A percentile compares a stretch with the other conserved stretches of the same genome.
Conservation (phyloP, 371 early-diverging fungal species). For the Apophysomyces elegans region DNA sequence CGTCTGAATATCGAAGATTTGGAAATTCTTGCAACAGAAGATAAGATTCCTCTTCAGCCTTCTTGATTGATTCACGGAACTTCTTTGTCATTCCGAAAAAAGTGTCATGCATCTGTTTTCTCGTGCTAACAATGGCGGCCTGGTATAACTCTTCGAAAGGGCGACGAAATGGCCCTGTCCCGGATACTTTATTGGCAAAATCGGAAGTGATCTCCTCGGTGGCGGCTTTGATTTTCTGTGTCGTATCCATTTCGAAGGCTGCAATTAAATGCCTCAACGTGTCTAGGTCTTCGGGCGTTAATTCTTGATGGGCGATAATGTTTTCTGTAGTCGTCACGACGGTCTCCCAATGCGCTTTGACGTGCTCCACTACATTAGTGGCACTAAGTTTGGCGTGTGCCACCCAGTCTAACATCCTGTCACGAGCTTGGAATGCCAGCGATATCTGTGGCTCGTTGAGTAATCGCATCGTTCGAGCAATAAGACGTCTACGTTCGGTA, state of each 20-base stretch:
- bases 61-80: neutral
- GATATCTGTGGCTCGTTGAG: neutral
- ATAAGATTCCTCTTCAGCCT: neutral
- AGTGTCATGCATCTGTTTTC: neutral
- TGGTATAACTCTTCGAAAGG: constrained; percentile 4
- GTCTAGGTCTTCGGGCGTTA: neutral
- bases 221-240: neutral
- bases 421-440: neutral
- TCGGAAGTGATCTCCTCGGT: neutral
- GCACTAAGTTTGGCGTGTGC: neutral
- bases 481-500: constrained; percentile 7
- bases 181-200: constrained; percentile 1
- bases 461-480: neutral
- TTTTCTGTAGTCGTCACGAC: neutral
- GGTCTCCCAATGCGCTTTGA: neutral
- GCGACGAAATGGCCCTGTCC: constrained; percentile 10
- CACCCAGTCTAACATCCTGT: neutral
- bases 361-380: neutral
- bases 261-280: neutral
- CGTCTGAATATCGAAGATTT: neutral
- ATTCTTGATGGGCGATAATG: neutral
- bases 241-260: neutral
- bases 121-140: neutral
- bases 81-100: neutral
- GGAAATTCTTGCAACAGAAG: neutral